Base-by-base conservation (phyloP, 1,139 yeast species). In the Geotrichum citri-aurantii region DNA sequence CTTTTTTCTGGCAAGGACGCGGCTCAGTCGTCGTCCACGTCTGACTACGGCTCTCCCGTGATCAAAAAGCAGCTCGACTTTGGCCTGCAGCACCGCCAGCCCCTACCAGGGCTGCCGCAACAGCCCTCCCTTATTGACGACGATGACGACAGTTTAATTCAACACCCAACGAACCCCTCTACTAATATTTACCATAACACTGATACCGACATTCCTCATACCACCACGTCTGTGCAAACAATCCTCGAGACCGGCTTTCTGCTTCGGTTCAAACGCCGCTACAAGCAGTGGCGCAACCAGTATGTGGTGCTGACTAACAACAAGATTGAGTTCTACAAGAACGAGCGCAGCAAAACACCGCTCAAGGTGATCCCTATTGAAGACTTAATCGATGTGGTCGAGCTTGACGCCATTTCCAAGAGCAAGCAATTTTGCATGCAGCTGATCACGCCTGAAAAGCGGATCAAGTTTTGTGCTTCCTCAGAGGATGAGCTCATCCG, bases 301-400 rank as follows among this genome's bases (percentile, higher is more conserved):
- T 78, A 77, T 65, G 69, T 79, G 12, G 73, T 78, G 0, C 66
- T 81, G 19, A 80, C 84, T 3, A 78, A 75, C 62, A 70, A 69
- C 48, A 69, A 73, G 23, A 60, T 81, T 40, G 69, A 74, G 51
- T 74, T 81, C 61, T 79, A 77, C 73, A 80, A 79, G 64, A 66
- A 68, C 12, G 29, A 44, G 3, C 46, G 47, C 33, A 11, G 42
- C 33, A 33, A 40, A 19, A 52, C 26, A 11, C 48, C 48, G 11
- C 49, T 17, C 27, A 52, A 52, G 29, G 46, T 26, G n/a, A 40
- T 52, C 6, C 48, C 49, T 7, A 23, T 52, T 12, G 17, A 23
- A 14, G 77, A 78, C 50, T 67, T 82, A 12, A 68, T 77, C 14
- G 86, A 82, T 64, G 82, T 78, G 33, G 79, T 81, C 46, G 85